These are phyloP conservation scores for Microthlaspi erraticum DNA, from an alignment of 345 rosid species.

Conservation along the genomic window DNA sequence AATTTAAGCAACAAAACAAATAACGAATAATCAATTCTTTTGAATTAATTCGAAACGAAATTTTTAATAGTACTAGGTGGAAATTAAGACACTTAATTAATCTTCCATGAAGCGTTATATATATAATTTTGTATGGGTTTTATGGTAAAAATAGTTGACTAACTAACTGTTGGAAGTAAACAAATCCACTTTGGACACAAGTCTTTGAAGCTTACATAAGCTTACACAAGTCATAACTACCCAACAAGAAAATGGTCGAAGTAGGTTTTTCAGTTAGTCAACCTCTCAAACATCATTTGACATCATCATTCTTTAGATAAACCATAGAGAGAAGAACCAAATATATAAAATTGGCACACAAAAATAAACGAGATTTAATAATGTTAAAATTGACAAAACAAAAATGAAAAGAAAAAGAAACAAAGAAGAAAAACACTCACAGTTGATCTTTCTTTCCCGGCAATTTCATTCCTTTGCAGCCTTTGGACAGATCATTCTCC, in stretches of 20 bases:
- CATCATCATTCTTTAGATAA: constrained; percentile 32
- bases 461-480: constrained; percentile 16
- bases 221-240: constrained; percentile 44
- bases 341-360: constrained; percentile 2
- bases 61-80: background rate
- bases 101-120: background rate
- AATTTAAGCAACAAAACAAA: background rate
- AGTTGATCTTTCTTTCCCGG: constrained; percentile 7
- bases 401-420: background rate
- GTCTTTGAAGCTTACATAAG: constrained; percentile 43
- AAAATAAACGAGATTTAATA: background rate
- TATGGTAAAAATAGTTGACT: constrained; percentile 42
- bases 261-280: constrained; percentile 48
- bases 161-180: constrained; percentile 34
- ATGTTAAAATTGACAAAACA: background rate
- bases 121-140: constrained; percentile 2
- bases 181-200: constrained; percentile 46
- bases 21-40: background rate
- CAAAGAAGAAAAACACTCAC: background rate
- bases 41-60: background rate
- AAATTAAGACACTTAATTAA: background rate
- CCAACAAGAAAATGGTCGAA: constrained; percentile 34
- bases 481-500: constrained; percentile 26
- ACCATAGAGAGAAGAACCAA: constrained; percentile 18
- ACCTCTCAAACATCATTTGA: constrained; percentile 41